Evolutionary conservation across 768 basidiomycete species (phyloP).

Genomic region (Hericium coralloides): DNA sequence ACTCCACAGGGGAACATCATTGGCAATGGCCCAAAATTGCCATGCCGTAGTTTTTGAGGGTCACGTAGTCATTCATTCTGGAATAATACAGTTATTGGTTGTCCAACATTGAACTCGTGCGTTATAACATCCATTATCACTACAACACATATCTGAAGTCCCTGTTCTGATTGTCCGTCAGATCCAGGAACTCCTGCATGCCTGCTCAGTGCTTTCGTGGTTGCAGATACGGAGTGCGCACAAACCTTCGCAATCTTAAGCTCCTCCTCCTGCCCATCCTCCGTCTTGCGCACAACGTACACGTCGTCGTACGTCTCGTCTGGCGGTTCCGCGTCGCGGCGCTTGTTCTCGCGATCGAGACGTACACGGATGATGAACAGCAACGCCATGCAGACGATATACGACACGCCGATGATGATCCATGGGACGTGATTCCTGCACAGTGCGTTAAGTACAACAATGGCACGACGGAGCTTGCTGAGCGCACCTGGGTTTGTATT

Average conservation of each 20-base stretch:
- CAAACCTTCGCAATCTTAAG: slow-evolving; percentile 60
- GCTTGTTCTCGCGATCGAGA: slow-evolving; percentile 52
- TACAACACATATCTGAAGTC: slow-evolving; percentile 68
- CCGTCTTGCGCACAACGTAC: slow-evolving; percentile 42
- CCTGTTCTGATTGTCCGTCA: slow-evolving; percentile 64
- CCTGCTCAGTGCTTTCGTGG: neutral
- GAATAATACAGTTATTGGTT: too few species aligned
- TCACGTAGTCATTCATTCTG: too few species aligned
- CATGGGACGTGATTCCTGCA: slow-evolving; percentile 61
- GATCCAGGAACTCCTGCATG: slow-evolving; percentile 55
- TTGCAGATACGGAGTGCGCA: neutral
- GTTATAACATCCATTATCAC: too few species aligned
- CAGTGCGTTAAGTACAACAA: too few species aligned
- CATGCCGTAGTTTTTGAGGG: too few species aligned
- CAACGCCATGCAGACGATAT: slow-evolving; percentile 40
- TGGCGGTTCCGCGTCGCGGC: slow-evolving; percentile 46
- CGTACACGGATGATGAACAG: slow-evolving; percentile 42
- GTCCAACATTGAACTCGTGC: too few species aligned
- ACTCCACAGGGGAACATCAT: too few species aligned
- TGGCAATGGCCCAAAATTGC: too few species aligned
- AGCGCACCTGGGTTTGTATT: slow-evolving; percentile 42
- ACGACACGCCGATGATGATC: slow-evolving; percentile 65
- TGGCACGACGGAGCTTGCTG: too few species aligned
- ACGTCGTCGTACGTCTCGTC: slow-evolving; percentile 52
- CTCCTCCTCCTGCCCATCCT: slow-evolving; percentile 43